phyloP scores from a whole-genome alignment of 176 grass and related monocot genomes.

The Oryza brachyantha region DNA sequence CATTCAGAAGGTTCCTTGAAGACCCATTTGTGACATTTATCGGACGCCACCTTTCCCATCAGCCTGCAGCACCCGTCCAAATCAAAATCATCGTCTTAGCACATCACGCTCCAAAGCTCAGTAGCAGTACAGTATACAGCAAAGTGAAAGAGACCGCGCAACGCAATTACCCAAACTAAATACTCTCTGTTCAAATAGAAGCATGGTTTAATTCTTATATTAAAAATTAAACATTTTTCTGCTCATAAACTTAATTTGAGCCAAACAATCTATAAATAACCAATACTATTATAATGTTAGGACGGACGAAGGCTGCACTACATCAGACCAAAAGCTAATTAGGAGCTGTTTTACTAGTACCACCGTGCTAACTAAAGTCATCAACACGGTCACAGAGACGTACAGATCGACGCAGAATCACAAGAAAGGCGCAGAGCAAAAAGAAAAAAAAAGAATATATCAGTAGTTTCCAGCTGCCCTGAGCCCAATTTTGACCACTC shows the following conservation, averaged over 20 bases:
- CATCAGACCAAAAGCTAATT: background rate
- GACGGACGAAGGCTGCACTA: too few relatives aligned
- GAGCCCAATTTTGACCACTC: background rate
- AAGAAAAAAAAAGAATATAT: background rate
- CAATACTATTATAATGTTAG: too few relatives aligned
- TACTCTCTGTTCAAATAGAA: too few relatives aligned
- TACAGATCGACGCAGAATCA: background rate
- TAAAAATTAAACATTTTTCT: too few relatives aligned
- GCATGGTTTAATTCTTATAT: too few relatives aligned
- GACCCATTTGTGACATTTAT: constrained; percentile 99
- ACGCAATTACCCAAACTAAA: too few relatives aligned
- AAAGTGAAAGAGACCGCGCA: too few relatives aligned
- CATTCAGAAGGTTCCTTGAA: constrained; percentile 99
- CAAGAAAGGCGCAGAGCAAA: background rate
- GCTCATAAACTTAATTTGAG: too few relatives aligned
- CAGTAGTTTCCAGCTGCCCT: background rate
- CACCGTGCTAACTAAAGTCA: too few relatives aligned
- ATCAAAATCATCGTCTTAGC: constrained; percentile 28
- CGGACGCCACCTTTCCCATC: constrained; percentile 99
- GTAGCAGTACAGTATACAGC: too few relatives aligned
- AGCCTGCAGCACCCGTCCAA: constrained; percentile 61
- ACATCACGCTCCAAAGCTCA: background rate
- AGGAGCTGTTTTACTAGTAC: background rate
- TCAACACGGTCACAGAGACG: background rate
- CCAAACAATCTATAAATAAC: too few relatives aligned